Conservation (phyloP, 2,329 filamentous ascomycete species). For the Aspergillus sp. region DNA sequence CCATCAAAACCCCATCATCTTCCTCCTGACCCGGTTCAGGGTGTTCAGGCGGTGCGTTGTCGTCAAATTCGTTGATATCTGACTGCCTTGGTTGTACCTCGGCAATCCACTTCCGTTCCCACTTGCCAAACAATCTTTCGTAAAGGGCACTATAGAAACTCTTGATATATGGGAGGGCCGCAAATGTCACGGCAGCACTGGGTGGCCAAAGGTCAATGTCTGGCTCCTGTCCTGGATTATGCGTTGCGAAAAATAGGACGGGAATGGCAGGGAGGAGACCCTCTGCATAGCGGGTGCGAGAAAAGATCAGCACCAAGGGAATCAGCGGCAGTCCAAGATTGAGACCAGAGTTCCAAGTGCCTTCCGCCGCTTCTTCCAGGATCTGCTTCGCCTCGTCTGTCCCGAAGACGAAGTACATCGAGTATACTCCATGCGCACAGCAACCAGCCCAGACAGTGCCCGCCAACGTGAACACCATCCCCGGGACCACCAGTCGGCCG, state of each 20-base stretch:
- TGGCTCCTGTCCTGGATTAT: conserved; percentile 44
- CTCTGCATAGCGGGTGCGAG: conserved; percentile 64
- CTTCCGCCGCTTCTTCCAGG: conserved; percentile 42
- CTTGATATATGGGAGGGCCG: conserved; percentile 65
- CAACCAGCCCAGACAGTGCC: conserved; percentile 53
- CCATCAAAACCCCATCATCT: conserved; percentile 45
- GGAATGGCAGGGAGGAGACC: conserved; percentile 63
- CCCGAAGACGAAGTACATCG: conserved; percentile 67
- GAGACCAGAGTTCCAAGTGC: conserved; percentile 50
- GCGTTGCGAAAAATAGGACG: conserved; percentile 54
- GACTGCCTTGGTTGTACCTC: conserved; percentile 60
- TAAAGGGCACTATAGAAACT: conserved; percentile 65
- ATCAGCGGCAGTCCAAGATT: conserved; percentile 66
- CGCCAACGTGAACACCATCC: conserved; percentile 54
- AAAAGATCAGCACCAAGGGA: conserved; percentile 66
- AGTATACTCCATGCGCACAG: conserved; percentile 60
- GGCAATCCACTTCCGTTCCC: conserved; percentile 61
- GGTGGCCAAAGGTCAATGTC: conserved; percentile 66
- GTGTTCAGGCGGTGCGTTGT: conserved; percentile 35
- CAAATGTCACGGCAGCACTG: conserved; percentile 64
- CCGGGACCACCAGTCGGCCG: conserved; percentile 63
- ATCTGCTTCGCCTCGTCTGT: conserved; percentile 59
- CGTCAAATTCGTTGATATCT: conserved; percentile 36
- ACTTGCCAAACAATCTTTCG: conserved; percentile 56
- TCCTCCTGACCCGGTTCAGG: conserved; percentile 29